Base-by-base conservation (phyloP, 345 rosid species). In the Pseudoturritis turrita region DNA sequence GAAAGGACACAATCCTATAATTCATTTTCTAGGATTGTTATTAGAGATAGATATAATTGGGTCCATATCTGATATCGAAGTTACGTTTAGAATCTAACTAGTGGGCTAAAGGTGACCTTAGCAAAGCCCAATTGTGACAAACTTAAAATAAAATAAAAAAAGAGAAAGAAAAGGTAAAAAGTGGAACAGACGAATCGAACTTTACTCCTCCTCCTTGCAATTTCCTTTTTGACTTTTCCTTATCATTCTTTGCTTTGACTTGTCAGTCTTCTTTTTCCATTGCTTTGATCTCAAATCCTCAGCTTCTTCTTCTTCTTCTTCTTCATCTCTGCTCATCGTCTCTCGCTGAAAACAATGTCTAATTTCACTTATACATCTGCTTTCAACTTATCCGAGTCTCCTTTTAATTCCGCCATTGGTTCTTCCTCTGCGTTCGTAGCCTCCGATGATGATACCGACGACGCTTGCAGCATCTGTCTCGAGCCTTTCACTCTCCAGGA, bases 381-480 rank as follows among this genome's bases (percentile, higher is more conserved):
- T 61, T 49, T 75, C 33, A 62, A 71, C 36, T 53, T 75, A 18
- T 33, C 77, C 5, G 83, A 74, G 1, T 58, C 71, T 35, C 78
- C 83, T 47, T 21, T 67, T 18, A 41, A 64, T 25, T 3, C 69
- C 39, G 22, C 56, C 40, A 43, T 68, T 26, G 74, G 23, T 52
- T 73, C 80, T 22, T 69, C 83, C 5, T 73, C 81, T 2, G 33
- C 83, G 5, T 68, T 79, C 7, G 79, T 36, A 17, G 14, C 51
- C 6, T 44, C 66, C 39, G 89, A 80, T 64, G 90, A 84, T 45
- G 68, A 73, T 43, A 59, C 76, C 72, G 96, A 87, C 15, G 96
- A 92, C 72, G 81, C 82, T 18, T 92, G 98, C 74, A 89, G 98
- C 80, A 88, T 92, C 83, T 92, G 98, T 70, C 88, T 92, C 71